Base-by-base conservation (phyloP, 1,139 yeast genomes). In the Tardiomyces blankii region DNA sequence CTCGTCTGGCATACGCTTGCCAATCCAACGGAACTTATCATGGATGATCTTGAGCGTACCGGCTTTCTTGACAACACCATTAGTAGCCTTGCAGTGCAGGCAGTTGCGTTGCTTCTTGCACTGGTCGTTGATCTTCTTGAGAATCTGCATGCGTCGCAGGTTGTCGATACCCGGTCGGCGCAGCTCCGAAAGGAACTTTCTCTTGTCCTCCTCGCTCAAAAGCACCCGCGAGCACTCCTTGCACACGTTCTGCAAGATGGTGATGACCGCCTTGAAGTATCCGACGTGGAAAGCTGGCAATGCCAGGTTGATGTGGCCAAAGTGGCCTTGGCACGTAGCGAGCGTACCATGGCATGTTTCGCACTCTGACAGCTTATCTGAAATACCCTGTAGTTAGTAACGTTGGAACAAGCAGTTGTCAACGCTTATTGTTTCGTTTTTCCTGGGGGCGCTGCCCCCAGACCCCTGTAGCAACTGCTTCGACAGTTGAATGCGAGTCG, bases 251-350 rank as follows among this genome's bases (percentile, higher is more conserved):
- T 93, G 98, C 47, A 93, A 69, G 44, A 93, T 89, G 58, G 81
- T 83, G 53, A 93, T 85, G 38, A 87, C 85, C 39, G 93, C 82
- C 63, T 89, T 91, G 73, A 93, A 91, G 63, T 88, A 93, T 5
- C 99, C 99, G 41, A 91, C 94, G 61, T 93, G 98, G 68, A 91
- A 93, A 16, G 89, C 97, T 1, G 99, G 99, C 44, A 93, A 70
- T 0, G 97, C 96, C 46, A 93, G 73, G 55, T 87, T 78, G 52
- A 93, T 78, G 60, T 93, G 95, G 40, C 99, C 99, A 63, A 93
- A 93, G 67, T 93, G 99, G 46, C 99, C 99, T 66, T 91, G 96
- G 63, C 99, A 93, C 1, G 95, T 78, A 0, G 96, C 96, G 57
- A 93, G 69, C 56, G 81, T 81, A 8, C 97, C 97, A 56, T 80